These are phyloP conservation scores for Nicotiana tabacum DNA, from an alignment of 257 asterid genomes.

Conservation along the genomic window DNA sequence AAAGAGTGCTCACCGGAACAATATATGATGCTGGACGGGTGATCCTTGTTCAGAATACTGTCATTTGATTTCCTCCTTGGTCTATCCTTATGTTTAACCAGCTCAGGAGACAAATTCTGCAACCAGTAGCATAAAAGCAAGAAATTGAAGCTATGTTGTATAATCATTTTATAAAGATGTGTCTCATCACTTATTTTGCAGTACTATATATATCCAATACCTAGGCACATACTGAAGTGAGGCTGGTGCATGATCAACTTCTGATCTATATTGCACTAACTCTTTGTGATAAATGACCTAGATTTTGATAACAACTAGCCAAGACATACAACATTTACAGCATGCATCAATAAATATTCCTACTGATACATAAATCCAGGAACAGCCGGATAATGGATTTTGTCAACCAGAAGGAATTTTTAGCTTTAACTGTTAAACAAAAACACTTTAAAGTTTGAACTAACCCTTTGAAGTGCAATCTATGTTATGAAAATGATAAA, in stretches of 20 bases:
- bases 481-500: background rate
- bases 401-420: background rate
- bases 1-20: slow-evolving; percentile 20
- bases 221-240: background rate
- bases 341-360: background rate
- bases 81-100: slow-evolving; percentile 22
- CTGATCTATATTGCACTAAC: background rate
- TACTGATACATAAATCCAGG: background rate
- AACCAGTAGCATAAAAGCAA: slow-evolving; percentile 9
- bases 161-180: background rate
- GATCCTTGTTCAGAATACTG: slow-evolving; percentile 18
- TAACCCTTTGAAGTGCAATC: background rate
- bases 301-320: background rate
- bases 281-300: background rate
- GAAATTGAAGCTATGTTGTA: background rate
- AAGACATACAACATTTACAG: background rate
- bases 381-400: background rate
- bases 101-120: slow-evolving; percentile 27
- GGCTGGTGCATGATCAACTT: background rate
- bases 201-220: background rate
- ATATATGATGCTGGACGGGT: slow-evolving; percentile 27
- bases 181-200: background rate
- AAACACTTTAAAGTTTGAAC: background rate
- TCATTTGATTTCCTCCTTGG: slow-evolving; percentile 22
- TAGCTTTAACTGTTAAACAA: background rate